Conservation (phyloP, 805 yeast species). For the Wickerhamomyces hampshirensis region DNA sequence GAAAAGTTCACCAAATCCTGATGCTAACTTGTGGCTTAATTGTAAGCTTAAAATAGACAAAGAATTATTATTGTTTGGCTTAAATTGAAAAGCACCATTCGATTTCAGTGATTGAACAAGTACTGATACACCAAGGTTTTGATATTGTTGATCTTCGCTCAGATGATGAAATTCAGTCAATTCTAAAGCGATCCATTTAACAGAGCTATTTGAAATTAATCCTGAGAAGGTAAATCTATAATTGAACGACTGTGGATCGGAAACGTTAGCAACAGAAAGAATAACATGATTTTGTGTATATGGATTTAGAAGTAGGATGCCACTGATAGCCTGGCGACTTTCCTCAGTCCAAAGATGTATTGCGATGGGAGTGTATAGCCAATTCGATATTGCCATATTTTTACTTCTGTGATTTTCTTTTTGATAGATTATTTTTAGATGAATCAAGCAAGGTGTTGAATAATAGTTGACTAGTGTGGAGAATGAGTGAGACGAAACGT, state of each 20-base stretch:
- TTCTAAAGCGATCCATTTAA: constrained; percentile 15
- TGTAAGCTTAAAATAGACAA: constrained; percentile 18
- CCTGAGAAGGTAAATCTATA: constrained; percentile 14
- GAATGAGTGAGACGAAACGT: no score
- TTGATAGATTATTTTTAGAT: no score
- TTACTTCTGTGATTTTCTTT: no score
- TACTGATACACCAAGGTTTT: neutral
- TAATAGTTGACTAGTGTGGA: no score
- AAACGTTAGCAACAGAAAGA: constrained; percentile 16
- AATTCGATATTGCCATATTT: no score
- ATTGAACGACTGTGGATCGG: constrained; percentile 10
- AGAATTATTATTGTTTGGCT: constrained; percentile 10
- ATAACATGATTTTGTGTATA: no score
- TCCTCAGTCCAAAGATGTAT: no score
- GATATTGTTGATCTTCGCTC: constrained; percentile 1
- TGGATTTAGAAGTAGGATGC: no score
- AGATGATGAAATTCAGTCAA: constrained; percentile 5
- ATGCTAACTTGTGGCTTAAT: constrained; percentile 3
- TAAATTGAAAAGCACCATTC: constrained; percentile 15
- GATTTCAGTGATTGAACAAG: constrained; percentile 10
- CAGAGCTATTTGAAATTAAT: constrained; percentile 11
- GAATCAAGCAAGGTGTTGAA: no score
- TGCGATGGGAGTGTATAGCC: no score
- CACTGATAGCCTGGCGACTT: no score
- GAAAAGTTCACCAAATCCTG: constrained; percentile 6